Evolutionary conservation across 352 stramenopile species (phyloP), one percentile per base, ranked within the genome.

Genomic region (Phytophthora podocarpi): DNA sequence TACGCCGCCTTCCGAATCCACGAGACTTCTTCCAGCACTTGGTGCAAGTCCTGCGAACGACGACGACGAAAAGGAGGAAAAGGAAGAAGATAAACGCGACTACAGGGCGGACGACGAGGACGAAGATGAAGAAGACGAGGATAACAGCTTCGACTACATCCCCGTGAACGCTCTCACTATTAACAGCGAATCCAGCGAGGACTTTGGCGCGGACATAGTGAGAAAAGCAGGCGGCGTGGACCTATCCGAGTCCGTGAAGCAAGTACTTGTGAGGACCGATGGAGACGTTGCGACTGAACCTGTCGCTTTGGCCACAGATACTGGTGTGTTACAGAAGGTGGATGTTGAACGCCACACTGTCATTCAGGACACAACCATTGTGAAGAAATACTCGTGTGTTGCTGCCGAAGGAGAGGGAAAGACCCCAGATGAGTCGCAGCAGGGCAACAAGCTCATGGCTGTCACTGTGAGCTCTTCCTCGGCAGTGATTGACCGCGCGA

Each of bases 81-180:
- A 58, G 23, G 51, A 42, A n/a, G 46, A 45, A 45, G 30, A 61
- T 6, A 35, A 59, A 21, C 13, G 34, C 10, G 52, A 69, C 13
- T 70, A 63, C 39, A 31, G 28, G n/a, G 40, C 42, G 0, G 66
- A 74, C 4, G 37, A 70, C 7, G 60, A 70, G 15, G 18, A 54
- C 0, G 54, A 63, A 1, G 43, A 46, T 8, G 39, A 56, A 31
- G 41, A 60, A 20, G 45, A 68, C 3, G 28, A 47, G 3, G 57
- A 72, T 20, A 53, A 49, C 28, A 46, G 60, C 11, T 55, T 50
- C 27, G 47, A 60, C 35, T 70, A 53, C 8, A 23, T 40, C 6
- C n/a, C 49, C 1, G 21, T 3, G 13, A 30, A 37, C 8, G 20
- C 11, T 13, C 10, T 31, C 5, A 24, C 10, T n/a, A 26, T 18